Conservation (phyloP, 2,329 filamentous ascomycete species). For the Calycina marina region DNA sequence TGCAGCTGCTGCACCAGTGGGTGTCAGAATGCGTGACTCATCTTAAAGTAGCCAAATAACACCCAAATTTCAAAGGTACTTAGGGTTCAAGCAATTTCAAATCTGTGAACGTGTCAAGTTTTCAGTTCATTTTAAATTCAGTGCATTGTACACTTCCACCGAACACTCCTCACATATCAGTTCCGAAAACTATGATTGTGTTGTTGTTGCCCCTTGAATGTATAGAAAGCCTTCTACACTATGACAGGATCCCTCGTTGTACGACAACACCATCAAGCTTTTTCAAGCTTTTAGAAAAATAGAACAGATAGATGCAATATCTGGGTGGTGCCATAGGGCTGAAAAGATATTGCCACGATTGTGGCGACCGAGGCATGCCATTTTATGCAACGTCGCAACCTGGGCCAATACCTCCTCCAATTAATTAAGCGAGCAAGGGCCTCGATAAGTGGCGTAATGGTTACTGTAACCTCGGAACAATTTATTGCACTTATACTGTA, state of each 20-base stretch:
- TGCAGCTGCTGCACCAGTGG: too few relatives aligned
- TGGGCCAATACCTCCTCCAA: background rate
- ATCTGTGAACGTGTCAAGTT: background rate
- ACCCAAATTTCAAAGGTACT: background rate
- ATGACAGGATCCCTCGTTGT: background rate
- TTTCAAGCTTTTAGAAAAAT: background rate
- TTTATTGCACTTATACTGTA: too few relatives aligned
- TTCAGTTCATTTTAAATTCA: background rate
- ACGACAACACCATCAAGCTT: background rate
- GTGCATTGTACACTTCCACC: background rate
- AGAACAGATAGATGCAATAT: background rate
- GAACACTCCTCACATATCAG: background rate
- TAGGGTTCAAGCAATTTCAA: background rate
- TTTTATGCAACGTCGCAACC: background rate
- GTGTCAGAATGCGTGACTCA: too few relatives aligned
- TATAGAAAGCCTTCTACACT: background rate
- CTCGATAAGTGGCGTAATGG: background rate
- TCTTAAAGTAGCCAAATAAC: too few relatives aligned
- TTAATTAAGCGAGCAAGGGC: background rate
- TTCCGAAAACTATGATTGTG: background rate
- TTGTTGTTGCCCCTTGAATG: background rate
- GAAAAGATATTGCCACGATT: background rate
- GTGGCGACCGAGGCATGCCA: background rate
- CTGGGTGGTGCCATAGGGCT: background rate
- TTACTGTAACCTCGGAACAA: background rate